Conservation (phyloP, 495 filamentous ascomycete genomes). For the Thermothielavioides terrestris region DNA sequence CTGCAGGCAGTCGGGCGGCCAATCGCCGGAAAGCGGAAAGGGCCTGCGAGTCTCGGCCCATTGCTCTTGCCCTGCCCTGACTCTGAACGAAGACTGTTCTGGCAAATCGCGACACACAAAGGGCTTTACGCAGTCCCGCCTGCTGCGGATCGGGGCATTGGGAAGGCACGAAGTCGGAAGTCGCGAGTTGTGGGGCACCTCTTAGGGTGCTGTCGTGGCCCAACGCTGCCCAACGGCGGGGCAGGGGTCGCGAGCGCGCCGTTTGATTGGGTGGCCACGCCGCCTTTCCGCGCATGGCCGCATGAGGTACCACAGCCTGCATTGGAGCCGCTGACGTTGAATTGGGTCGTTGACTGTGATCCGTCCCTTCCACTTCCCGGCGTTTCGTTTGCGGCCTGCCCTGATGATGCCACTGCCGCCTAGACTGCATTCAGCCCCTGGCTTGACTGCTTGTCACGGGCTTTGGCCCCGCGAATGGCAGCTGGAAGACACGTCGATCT, state of each 20-base stretch:
- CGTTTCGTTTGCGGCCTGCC: not conserved
- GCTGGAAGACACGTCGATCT: not conserved
- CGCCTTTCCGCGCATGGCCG: not conserved
- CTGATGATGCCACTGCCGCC: not conserved
- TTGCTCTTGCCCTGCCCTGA: slow-evolving; percentile 1
- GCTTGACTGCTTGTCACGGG: no score
- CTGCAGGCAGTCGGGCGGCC: no score
- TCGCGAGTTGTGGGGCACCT: slow-evolving; percentile 20
- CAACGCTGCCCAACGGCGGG: slow-evolving; percentile 24
- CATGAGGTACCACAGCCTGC: no score
- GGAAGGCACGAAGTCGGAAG: slow-evolving; percentile 1
- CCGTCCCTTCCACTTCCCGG: no score
- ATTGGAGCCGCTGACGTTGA: slow-evolving; percentile 24
- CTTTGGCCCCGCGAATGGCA: not conserved
- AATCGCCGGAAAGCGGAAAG: not conserved
- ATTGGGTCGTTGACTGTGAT: slow-evolving; percentile 17
- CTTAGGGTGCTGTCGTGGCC: slow-evolving; percentile 21
- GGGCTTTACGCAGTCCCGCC: not conserved
- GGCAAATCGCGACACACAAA: not conserved
- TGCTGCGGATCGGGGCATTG: not conserved
- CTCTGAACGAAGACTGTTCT: not conserved
- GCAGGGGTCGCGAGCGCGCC: not conserved
- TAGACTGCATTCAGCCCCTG: not conserved
- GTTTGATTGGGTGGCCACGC: slow-evolving; percentile 14
- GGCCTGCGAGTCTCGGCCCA: no score